These are phyloP conservation scores for Phtheirospermum japonicum DNA, from an alignment of 257 asterid genomes.

Conservation along the genomic window DNA sequence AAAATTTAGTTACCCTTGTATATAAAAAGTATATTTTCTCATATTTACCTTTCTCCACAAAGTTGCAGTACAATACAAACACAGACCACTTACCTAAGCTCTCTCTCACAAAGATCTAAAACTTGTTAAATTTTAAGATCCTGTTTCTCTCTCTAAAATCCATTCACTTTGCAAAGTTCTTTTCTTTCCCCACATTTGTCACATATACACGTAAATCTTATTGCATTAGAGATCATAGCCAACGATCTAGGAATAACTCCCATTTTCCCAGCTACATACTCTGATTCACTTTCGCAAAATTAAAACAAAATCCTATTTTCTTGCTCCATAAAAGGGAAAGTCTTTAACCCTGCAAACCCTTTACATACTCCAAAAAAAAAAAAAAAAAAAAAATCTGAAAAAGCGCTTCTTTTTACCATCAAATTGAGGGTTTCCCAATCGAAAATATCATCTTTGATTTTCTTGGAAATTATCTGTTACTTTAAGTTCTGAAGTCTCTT, in stretches of 20 bases:
- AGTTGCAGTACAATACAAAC: neutral
- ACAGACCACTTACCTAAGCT: no score
- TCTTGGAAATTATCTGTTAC: constrained; percentile 6
- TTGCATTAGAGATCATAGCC: constrained; percentile 43
- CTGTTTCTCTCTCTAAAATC: constrained; percentile 24
- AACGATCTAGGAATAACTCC: constrained; percentile 31
- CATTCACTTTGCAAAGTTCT: neutral
- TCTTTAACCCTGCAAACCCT: constrained; percentile 28
- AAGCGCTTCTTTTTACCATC: neutral
- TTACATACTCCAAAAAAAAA: constrained; percentile 20
- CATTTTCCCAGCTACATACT: constrained; percentile 33
- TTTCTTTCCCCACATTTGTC: neutral
- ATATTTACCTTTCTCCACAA: neutral
- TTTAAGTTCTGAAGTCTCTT: constrained; percentile 20
- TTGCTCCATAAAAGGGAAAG: constrained; percentile 1
- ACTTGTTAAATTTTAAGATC: neutral
- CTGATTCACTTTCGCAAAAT: constrained; percentile 25
- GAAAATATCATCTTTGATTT: constrained; percentile 32
- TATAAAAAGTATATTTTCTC: no score
- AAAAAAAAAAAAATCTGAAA: no score
- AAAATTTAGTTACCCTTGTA: no score
- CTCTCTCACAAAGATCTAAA: no score
- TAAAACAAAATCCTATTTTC: neutral
- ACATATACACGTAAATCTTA: no score
- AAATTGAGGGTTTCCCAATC: constrained; percentile 27